A percentile compares a stretch with the other conserved stretches of the same genome.
Conservation (phyloP, 1,284 basidiomycete genomes). For the Trametes versicolor region DNA sequence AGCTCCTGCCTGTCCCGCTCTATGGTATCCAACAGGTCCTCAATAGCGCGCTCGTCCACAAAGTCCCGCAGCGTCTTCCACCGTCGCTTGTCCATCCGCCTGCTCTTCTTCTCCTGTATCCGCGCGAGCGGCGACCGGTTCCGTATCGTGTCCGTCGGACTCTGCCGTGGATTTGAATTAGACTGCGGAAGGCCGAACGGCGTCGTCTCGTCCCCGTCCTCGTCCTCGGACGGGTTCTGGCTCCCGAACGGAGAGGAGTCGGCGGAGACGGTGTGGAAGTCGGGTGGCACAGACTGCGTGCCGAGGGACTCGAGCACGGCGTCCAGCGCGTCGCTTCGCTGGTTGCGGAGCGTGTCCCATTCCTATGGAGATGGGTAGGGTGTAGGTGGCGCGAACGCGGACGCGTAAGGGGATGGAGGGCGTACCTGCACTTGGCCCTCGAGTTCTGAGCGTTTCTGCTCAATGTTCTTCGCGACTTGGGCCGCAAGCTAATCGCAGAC, state of each 20-base stretch:
- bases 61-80: conserved; percentile 88
- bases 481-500: conserved; percentile 64
- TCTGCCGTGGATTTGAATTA: conserved; percentile 38
- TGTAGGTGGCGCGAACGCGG: not conserved
- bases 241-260: conserved; percentile 81
- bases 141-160: conserved; percentile 45
- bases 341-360: conserved; percentile 71
- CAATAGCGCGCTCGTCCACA: conserved; percentile 81
- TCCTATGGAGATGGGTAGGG: conserved; percentile 52
- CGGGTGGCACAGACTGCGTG: conserved; percentile 74
- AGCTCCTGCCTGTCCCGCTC: conserved; percentile 72
- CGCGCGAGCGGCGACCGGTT: conserved; percentile 35
- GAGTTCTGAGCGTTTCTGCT: conserved; percentile 69
- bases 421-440: conserved; percentile 69
- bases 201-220: conserved; percentile 47
- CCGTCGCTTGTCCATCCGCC: conserved; percentile 56
- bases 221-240: conserved; percentile 65
- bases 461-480: conserved; percentile 74
- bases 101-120: conserved; percentile 41
- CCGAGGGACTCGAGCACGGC: conserved; percentile 75
- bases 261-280: conserved; percentile 68
- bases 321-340: conserved; percentile 71
- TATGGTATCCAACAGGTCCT: conserved; percentile 74
- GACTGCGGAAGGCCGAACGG: conserved; percentile 31
- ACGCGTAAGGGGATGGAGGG: conserved; percentile 16